Base-by-base conservation (phyloP, 2,329 filamentous ascomycete genomes). In the Mycosphaerella sp. region DNA sequence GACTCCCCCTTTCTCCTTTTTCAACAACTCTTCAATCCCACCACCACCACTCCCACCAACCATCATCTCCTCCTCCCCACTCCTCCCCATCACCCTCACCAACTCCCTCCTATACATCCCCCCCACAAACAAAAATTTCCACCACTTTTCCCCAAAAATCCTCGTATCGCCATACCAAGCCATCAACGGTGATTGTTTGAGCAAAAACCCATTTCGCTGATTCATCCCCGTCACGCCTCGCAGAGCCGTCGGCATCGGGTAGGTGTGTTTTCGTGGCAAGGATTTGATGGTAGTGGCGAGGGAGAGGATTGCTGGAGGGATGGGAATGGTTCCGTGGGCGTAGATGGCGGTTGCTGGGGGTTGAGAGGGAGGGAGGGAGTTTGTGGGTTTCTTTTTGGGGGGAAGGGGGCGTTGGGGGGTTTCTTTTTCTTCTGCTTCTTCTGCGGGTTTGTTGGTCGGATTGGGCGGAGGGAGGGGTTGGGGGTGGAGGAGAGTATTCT, bases 151-250 rank as follows among this genome's bases (percentile, higher is more conserved):
- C 5, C 9, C 41, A n/a, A 56, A 56, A 21, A 56, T 29, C 31
- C 54, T 41, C 40, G 50, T 53, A 46, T 56, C 54, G 2, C 54
- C 54, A 32, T 53, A 56, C 49, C 49, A 56, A 36, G 29, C 41
- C 45, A 36, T 38, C 10, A 47, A 14, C 14, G 31, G 31, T 7
- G 31, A 38, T 0, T 26, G 14, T 14, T 39, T 36, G 8, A 9
- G 38, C 2, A 47, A 10, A 14, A 38, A 47, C 3, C 45, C 31
- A 47, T 38, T 39, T 2, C 45, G 45, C 11, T 34, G n/a, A 34
- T 47, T 39, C 29, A 47, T 47, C 6, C 45, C 31, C 4, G 12
- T 3, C 4, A 47, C 4, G 4, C n/a, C 17, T 4, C 31, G 31
- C n/a, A 47, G 31, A 2, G 26, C 31, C n/a, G 45, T 47, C 11